These are phyloP conservation scores for Backusella sp. DNA, from an alignment of 192 early-diverging fungal genomes.

Conservation along the genomic window DNA sequence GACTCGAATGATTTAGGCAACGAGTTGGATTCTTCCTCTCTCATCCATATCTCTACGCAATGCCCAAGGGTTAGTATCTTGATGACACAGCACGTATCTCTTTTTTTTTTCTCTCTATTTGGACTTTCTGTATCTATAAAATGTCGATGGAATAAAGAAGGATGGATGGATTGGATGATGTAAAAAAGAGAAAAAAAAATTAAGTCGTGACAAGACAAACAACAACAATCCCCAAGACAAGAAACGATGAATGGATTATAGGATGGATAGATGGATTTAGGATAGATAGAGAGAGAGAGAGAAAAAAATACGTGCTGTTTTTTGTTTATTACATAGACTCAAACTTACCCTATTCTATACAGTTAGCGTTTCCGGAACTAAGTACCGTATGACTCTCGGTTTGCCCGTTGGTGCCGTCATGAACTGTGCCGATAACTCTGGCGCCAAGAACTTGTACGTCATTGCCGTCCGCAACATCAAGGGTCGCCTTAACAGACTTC, in stretches of 20 bases:
- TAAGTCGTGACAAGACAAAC: neutral
- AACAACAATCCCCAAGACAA: neutral
- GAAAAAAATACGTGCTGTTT: neutral
- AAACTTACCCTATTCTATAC: slow-evolving; percentile 11
- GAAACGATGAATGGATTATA: neutral
- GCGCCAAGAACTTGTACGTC: slow-evolving; percentile 99
- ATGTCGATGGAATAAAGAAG: neutral
- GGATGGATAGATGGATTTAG: slow-evolving; percentile 4
- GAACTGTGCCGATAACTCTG: slow-evolving; percentile 99
- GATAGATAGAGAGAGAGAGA: neutral
- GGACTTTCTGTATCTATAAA: neutral
- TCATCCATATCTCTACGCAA: slow-evolving; percentile 18
- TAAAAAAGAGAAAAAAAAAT: neutral
- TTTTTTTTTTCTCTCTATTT: neutral
- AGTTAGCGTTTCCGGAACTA: slow-evolving; percentile 83
- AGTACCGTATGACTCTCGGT: slow-evolving; percentile 99
- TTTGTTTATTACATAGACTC: neutral
- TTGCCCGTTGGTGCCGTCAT: slow-evolving; percentile 90
- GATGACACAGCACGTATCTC: neutral
- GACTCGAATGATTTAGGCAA: neutral
- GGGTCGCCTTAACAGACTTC: slow-evolving; percentile 95
- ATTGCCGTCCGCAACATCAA: slow-evolving; percentile 96
- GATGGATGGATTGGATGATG: neutral
- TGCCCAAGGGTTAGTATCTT: slow-evolving; percentile 11
- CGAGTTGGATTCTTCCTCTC: slow-evolving; percentile 11